phyloP scores from a whole-genome alignment of 371 early-diverging fungal species.

The Apophysomyces sp. region DNA sequence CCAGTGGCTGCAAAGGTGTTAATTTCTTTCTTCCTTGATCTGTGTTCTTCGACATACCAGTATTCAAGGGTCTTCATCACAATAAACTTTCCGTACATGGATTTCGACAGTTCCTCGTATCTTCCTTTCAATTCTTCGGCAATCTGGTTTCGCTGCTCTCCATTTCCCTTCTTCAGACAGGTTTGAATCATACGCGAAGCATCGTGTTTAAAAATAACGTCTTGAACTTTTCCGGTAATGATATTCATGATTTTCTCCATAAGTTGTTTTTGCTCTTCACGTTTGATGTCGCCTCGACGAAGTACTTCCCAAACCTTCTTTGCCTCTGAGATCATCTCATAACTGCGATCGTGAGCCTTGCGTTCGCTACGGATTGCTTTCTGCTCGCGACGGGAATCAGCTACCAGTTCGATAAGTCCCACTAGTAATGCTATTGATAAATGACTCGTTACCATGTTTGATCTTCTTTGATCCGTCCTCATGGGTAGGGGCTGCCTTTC shows the following conservation, averaged over 20 bases:
- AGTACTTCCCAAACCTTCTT: constrained; percentile 90
- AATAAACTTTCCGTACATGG: constrained; percentile 90
- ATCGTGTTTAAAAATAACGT: constrained; percentile 95
- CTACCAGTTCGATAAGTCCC: background rate
- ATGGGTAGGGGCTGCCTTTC: background rate
- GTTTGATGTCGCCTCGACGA: constrained; percentile 69
- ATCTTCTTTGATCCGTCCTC: background rate
- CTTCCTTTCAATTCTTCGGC: constrained; percentile 80
- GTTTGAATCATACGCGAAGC: constrained; percentile 93
- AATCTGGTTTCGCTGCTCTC: constrained; percentile 75
- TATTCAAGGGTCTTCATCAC: constrained; percentile 84
- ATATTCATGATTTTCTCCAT: constrained; percentile 82
- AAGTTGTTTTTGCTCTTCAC: constrained; percentile 59
- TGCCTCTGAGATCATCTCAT: constrained; percentile 68
- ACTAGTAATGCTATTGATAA: background rate
- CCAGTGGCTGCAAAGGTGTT: constrained; percentile 57
- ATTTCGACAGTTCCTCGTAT: constrained; percentile 73
- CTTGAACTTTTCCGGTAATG: constrained; percentile 82
- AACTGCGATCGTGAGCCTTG: constrained; percentile 69
- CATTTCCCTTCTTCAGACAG: constrained; percentile 85
- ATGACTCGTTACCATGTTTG: background rate
- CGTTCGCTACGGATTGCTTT: constrained; percentile 66
- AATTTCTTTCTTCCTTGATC: no score
- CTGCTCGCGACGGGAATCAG: constrained; percentile 38
- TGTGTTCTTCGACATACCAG: constrained; percentile 46